phyloP scores from a whole-genome alignment of 371 early-diverging fungal species.

The Edhazardia aedis region DNA sequence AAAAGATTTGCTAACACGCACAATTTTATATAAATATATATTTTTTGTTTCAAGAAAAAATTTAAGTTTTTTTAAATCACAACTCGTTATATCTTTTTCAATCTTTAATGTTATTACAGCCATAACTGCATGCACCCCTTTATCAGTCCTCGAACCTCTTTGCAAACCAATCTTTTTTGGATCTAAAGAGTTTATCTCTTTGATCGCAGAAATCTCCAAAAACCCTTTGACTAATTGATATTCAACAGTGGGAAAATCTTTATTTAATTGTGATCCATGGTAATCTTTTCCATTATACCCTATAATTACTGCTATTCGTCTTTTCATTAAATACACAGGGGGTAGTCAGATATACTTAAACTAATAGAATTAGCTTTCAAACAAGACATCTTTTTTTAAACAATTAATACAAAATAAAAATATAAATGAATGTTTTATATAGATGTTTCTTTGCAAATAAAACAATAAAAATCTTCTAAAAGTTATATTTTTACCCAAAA shows the following conservation, averaged over 20 bases:
- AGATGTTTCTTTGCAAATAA: too few relatives aligned
- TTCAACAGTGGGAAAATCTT: slow-evolving; percentile 37
- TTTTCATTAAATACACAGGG: too few relatives aligned
- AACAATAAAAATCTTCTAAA: too few relatives aligned
- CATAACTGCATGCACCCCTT: slow-evolving; percentile 93
- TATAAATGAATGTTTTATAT: too few relatives aligned
- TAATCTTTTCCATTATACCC: slow-evolving; percentile 42
- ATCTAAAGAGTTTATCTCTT: slow-evolving; percentile 25
- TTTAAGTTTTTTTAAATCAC: slow-evolving; percentile 49
- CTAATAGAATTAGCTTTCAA: too few relatives aligned
- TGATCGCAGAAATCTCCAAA: slow-evolving; percentile 9
- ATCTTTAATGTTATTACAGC: slow-evolving; percentile 68
- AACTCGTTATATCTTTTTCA: slow-evolving; percentile 5
- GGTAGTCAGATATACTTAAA: too few relatives aligned
- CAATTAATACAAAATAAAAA: too few relatives aligned
- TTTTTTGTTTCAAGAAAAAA: slow-evolving; percentile 57
- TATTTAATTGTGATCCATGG: slow-evolving; percentile 38
- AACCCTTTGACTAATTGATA: slow-evolving; percentile 21
- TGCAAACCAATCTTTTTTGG: slow-evolving; percentile 51
- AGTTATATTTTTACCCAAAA: too few relatives aligned
- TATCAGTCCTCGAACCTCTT: slow-evolving; percentile 86
- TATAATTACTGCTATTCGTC: slow-evolving; percentile 31
- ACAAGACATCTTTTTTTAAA: too few relatives aligned
- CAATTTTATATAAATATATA: slow-evolving; percentile 51
- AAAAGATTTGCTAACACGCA: slow-evolving; percentile 56